Base-by-base conservation (phyloP, 1,284 basidiomycete species). In the Malassezia sympodialis region DNA sequence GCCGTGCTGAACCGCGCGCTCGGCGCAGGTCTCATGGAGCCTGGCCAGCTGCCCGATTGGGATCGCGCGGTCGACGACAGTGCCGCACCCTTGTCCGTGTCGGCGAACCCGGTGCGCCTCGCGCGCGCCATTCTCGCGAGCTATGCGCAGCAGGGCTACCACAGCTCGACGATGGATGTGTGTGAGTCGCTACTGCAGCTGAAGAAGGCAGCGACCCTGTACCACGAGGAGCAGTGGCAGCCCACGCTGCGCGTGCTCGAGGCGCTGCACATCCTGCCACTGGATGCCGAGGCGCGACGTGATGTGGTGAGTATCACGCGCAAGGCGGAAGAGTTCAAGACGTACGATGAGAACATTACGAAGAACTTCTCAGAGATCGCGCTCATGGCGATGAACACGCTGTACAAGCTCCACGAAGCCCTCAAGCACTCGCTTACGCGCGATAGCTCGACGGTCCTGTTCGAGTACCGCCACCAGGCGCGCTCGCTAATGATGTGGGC, bases 321-420 rank as follows among this genome's bases (percentile, higher is more conserved):
- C 53, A 82, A 86, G 54, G 87, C 90, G 5, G 88, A 94, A 68
- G 87, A 90, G 67, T 91, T 96, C 79, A 86, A 86, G 73, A 83
- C 87, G 35, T 85, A 94, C 55, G 90, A 96, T 68, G 79, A 81
- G 56, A 82, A 86, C 4, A 79, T 96, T 66, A 87, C 91, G 62
- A 82, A 86, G 60, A 96, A 94, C 77, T 78, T 96, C 70, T 88
- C 90, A 69, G 83, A 84, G 4, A 87, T 94, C 72, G 81, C 96
- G 34, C 82, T 89, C 26, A 82, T 91, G 51, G 86, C 87, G n/a
- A 98, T 96, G 93, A 88, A 90, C 70, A 84, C 85, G 24, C 82
- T 98, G 26, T 86, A 86, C 60, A 65, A 68, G 49, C 58, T 73
- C 54, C 67, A 72, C 44, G 60, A 63, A 44, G 59, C 57, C 51